Conservation (phyloP, 2,329 filamentous ascomycete genomes). For the Penicillium olsonii region DNA sequence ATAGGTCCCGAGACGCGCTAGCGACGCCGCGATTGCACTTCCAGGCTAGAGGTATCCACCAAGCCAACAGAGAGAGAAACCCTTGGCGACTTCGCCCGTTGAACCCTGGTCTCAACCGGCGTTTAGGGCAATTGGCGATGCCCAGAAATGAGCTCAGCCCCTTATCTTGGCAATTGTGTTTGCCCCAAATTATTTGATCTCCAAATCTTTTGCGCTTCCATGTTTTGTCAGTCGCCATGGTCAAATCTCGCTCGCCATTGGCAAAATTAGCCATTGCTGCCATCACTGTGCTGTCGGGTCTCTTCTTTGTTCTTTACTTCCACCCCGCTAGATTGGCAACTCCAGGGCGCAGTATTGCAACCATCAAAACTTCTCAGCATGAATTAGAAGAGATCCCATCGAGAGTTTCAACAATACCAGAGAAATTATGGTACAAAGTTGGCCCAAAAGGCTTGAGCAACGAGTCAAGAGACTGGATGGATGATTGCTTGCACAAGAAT, state of each 20-base stretch:
- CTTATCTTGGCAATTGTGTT: neutral
- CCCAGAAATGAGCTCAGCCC: neutral
- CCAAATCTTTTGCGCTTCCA: neutral
- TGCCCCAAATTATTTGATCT: neutral
- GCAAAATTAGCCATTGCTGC: neutral
- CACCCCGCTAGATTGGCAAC: neutral
- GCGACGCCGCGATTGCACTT: neutral
- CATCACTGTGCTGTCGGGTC: conserved; percentile 2
- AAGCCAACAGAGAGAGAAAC: too few species aligned
- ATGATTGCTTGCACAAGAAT: conserved; percentile 9
- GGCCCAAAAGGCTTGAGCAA: conserved; percentile 3
- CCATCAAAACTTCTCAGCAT: neutral
- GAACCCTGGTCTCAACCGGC: neutral
- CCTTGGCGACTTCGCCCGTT: too few species aligned
- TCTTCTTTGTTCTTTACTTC: conserved; percentile 8
- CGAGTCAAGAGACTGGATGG: conserved; percentile 2
- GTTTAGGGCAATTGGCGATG: neutral
- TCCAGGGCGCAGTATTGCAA: neutral
- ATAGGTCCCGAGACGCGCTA: neutral
- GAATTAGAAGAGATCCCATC: neutral
- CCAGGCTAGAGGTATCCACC: neutral
- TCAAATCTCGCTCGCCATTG: neutral
- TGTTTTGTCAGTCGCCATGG: too few species aligned
- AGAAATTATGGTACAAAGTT: conserved; percentile 10
- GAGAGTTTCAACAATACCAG: neutral